Base-by-base conservation (phyloP, 495 filamentous ascomycete species). In the Trichoderma orchidacearum region DNA sequence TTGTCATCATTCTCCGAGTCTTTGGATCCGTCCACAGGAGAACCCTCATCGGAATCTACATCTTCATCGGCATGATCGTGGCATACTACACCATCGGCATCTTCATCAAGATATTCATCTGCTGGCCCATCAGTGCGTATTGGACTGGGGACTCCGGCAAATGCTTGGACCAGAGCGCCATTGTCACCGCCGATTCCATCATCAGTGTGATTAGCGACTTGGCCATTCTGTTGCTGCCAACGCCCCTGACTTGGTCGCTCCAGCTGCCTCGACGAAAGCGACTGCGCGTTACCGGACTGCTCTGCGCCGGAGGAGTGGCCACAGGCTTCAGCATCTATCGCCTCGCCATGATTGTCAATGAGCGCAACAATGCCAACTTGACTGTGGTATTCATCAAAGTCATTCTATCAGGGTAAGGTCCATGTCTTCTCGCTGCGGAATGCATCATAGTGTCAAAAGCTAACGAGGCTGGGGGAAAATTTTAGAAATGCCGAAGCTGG, bases 121-220 rank as follows among this genome's bases (percentile, higher is more conserved):
- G 71, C 56, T 59, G 63, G 25, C 71, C 71, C 2, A 63, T 74
- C 5, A 54, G 60, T 3, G 59, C 58, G 5, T 73, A 68, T 61
- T 72, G 69, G 71, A 57, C 58, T 1, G 51, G 51, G 0, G 28
- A 53, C 15, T 1, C 51, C 51, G n/a, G 30, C 28, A 53, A 53
- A 23, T 78, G 75, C 59, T 62, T 77, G 27, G 60, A 77, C 59
- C 72, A 77, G 57, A 59, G 57, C 5, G 70, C 70, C 0, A 67
- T 75, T 12, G 62, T 76, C 9, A 68, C 75, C 15, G 75, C 74
- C 59, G 74, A 76, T 55, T 71, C 73, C 0, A 72, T 73, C 21
- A 72, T 78, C 36, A 76, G 72, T 59, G 66, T 75, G 6, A 63
- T 74, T 9, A 71, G 67, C 32, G 76, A 79, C 60, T 56, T 75